A percentile compares a stretch with the other conserved stretches of the same genome.
These are phyloP conservation scores for Fusarium lateritium DNA, from an alignment of 2,329 filamentous ascomycete species.

Conservation along the genomic window DNA sequence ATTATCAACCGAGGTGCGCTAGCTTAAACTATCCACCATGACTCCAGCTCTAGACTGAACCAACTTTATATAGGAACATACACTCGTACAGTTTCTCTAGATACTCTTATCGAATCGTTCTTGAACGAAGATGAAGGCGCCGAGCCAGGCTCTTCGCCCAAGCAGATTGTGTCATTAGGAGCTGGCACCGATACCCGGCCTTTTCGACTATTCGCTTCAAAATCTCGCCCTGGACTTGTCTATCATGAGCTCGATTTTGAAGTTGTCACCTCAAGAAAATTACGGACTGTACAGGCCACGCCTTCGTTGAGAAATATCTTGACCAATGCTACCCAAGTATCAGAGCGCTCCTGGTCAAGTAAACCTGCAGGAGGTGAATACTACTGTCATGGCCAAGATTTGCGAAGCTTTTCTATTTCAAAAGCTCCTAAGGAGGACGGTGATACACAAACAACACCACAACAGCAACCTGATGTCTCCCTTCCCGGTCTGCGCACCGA, in stretches of 20 bases:
- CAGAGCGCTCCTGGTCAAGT: conserved; percentile 60
- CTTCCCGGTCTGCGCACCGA: conserved; percentile 64
- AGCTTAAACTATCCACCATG: conserved; percentile 2
- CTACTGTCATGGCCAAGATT: conserved; percentile 76
- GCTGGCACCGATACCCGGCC: conserved; percentile 94
- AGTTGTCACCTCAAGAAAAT: conserved; percentile 78
- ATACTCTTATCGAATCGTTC: conserved; percentile 82
- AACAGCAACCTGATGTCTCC: conserved; percentile 14
- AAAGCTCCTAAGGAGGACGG: neutral
- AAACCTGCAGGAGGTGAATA: conserved; percentile 60
- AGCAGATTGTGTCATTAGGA: conserved; percentile 92
- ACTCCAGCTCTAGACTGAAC: conserved; percentile 28
- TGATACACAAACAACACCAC: neutral
- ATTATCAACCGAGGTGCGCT: conserved; percentile 91
- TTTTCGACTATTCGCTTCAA: conserved; percentile 77
- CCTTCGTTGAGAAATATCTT: conserved; percentile 59
- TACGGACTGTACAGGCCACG: conserved; percentile 66
- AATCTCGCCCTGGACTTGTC: conserved; percentile 62
- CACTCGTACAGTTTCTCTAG: conserved; percentile 86
- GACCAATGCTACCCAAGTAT: conserved; percentile 51
- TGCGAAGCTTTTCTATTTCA: conserved; percentile 61
- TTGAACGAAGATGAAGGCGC: conserved; percentile 61
- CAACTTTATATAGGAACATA: conserved; percentile 82
- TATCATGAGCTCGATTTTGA: conserved; percentile 97
- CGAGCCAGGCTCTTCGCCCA: conserved; percentile 52